These are phyloP conservation scores for Pseudonitzschia pungens DNA, from an alignment of 108 stramenopile genomes.

Conservation along the genomic window DNA sequence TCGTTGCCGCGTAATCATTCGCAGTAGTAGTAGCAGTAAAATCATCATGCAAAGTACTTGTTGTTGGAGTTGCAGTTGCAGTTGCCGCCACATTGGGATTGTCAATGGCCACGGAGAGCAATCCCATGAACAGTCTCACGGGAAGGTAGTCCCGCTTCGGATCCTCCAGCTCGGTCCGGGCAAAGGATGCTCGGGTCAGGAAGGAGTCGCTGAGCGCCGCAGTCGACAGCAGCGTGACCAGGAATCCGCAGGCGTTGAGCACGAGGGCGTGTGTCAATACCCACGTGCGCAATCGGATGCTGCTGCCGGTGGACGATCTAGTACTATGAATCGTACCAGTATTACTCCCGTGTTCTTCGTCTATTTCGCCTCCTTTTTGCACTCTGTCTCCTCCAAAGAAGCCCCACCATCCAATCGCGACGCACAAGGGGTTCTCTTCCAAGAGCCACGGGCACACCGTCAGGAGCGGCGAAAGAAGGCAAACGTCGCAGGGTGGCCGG, in stretches of 20 bases:
- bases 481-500: neutral
- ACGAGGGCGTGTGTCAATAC: neutral
- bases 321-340: too few relatives aligned
- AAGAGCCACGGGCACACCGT: neutral
- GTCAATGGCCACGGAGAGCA: constrained; percentile 9
- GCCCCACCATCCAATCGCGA: neutral
- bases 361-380: neutral
- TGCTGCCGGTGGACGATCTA: neutral
- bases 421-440: constrained; percentile 1
- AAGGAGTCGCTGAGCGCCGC: neutral
- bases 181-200: neutral
- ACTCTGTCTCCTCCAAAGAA: neutral
- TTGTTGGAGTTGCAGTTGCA: too few relatives aligned
- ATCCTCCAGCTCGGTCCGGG: neutral
- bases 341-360: too few relatives aligned
- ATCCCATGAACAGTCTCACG: neutral
- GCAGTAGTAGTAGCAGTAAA: too few relatives aligned
- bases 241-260: neutral
- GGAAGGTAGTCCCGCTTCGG: neutral
- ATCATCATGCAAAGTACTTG: too few relatives aligned
- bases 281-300: neutral
- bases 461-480: neutral
- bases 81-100: neutral
- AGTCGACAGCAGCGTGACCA: neutral
- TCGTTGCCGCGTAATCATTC: too few relatives aligned